Evolutionary conservation across 805 yeast genomes (phyloP), one percentile per base, ranked within the genome.

Genomic region (Metschnikowia anglica): DNA sequence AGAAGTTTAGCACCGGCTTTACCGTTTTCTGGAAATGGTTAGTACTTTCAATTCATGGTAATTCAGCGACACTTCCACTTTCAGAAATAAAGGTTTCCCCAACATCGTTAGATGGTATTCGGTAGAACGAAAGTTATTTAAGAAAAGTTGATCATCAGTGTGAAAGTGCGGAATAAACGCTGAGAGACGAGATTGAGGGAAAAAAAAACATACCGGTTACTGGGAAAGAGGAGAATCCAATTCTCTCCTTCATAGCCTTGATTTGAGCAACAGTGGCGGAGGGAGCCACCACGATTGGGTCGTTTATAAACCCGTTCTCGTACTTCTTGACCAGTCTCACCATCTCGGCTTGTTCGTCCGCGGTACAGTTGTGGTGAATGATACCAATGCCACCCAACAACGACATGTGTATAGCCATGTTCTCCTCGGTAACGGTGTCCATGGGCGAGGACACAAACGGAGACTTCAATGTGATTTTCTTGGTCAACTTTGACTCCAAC

Each of bases 81-180:
- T 49, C 51, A 48, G 60, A 55, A 37, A 63, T 59, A 60, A 66
- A 56, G 53, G 64, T 83, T 57, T 89, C 97, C 95, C 70, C 97
- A 88, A 79, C 95, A 86, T 89, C 93, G 95, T 85, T 83, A 82
- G 93, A 86, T 85, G 95, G 60, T 65, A 70, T 63, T 84, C 97
- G 96, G 98, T 84, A 91, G 99, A 91, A 91, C 98, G 99, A 91
- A 91, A 91, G 98, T 91, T 89, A 87, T 76, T 66, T 63, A 65
- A 15, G 58, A 53, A 49, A 56, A 39, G 60, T 62, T 61, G 61
- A 75, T 81, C 85, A 81, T 81, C 87, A 81, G 26, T 25, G 42
- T 29, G 43, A 45, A 34, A 13, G 20, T 33, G 36, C 11, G 46
- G 31, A 17, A 17, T 2, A 18, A 17, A 12, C 20, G 18, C 12